Conservation (phyloP, 805 yeast genomes). For the Lachancea kluyveri region DNA sequence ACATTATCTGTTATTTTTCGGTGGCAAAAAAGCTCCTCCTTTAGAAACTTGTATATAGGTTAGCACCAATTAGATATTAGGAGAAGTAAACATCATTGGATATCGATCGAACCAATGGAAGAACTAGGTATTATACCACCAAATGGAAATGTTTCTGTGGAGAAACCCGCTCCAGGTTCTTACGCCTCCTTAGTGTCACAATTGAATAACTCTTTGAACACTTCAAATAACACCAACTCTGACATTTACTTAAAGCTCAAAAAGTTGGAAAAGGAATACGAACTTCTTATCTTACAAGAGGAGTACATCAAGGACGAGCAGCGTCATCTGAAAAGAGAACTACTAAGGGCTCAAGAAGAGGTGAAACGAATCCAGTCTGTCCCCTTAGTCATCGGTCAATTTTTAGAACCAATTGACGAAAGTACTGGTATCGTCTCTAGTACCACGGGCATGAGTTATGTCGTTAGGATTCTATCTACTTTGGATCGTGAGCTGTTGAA, state of each 20-base stretch:
- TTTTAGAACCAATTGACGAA: conserved; percentile 94
- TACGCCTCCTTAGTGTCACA: conserved; percentile 28
- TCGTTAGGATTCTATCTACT: conserved; percentile 90
- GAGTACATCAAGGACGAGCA: conserved; percentile 98
- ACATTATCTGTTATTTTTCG: too few species aligned
- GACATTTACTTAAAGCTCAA: conserved; percentile 84
- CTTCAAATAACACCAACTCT: conserved; percentile 27
- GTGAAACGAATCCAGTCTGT: conserved; percentile 96
- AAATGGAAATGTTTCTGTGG: conserved; percentile 28
- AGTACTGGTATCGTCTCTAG: conserved; percentile 95
- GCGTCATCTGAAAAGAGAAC: conserved; percentile 89
- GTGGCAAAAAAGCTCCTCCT: conserved; percentile 13
- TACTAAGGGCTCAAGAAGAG: conserved; percentile 96
- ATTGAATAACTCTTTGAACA: conserved; percentile 19
- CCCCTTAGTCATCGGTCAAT: conserved; percentile 97
- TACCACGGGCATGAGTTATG: conserved; percentile 96
- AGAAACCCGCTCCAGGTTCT: conserved; percentile 28
- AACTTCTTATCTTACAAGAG: conserved; percentile 79
- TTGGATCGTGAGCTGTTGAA: conserved; percentile 90
- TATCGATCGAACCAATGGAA: conserved; percentile 44
- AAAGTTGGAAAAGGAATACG: conserved; percentile 85
- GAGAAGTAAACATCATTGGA: background rate
- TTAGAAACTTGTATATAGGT: conserved; percentile 1
- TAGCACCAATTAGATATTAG: background rate
- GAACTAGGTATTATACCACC: conserved; percentile 49